phyloP scores from a whole-genome alignment of 1,284 basidiomycete species.

The Ceratobasidium sp. region DNA sequence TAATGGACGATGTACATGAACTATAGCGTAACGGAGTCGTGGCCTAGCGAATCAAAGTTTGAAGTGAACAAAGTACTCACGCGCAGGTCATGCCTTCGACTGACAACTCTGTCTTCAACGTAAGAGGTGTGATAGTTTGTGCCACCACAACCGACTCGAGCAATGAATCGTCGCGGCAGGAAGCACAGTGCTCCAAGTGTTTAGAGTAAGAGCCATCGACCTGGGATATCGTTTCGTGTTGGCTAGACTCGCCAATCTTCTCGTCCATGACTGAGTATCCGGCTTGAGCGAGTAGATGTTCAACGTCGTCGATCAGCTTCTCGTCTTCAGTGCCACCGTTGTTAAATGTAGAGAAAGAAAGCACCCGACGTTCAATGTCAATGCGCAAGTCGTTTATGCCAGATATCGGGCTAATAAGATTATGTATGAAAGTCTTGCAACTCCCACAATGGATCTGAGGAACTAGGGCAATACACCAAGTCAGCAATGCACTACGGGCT shows the following conservation, averaged over 20 bases:
- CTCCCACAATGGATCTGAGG: conserved; percentile 36
- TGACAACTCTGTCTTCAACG: conserved; percentile 38
- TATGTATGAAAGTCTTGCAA: conserved; percentile 33
- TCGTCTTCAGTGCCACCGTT: not conserved
- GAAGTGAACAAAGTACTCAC: not conserved
- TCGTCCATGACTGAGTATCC: conserved; percentile 27
- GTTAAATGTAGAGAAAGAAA: conserved; percentile 24
- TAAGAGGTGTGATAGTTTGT: conserved; percentile 1
- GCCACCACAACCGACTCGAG: conserved; percentile 28
- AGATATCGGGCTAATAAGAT: conserved; percentile 16
- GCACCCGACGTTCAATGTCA: conserved; percentile 19
- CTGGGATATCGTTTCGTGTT: not conserved
- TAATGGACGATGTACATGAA: conserved; percentile 40
- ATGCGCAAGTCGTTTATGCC: conserved; percentile 22
- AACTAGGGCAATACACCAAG: conserved; percentile 1
- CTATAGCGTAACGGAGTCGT: not conserved
- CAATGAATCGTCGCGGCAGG: conserved; percentile 34
- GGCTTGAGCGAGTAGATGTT: conserved; percentile 16
- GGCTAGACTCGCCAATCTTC: conserved; percentile 17
- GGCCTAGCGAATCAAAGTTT: not conserved
- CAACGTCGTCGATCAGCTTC: conserved; percentile 32
- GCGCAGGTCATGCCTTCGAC: conserved; percentile 45
- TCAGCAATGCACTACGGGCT: not conserved
- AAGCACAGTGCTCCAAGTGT: conserved; percentile 38
- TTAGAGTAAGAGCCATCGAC: not conserved